Base-by-base conservation (phyloP, 106 monocot species). In the Platanthera zijinensis region DNA sequence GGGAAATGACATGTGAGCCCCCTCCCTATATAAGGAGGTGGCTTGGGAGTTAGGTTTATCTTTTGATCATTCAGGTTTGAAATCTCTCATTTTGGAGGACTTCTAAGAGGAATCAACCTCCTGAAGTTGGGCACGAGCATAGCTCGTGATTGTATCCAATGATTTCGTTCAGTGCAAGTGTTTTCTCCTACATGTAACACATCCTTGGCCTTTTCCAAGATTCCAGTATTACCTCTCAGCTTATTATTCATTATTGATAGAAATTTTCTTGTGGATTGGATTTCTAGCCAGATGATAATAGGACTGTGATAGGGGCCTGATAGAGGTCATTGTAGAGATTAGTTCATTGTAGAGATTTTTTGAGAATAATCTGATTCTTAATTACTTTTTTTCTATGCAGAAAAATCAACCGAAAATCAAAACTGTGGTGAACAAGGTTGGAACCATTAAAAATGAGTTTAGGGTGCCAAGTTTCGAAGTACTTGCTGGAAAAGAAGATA, bases 351-450 rank as follows among this genome's bases (percentile, higher is more conserved):
- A 69, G 51, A n/a, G 66, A 18, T 66, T 51, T 32, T 66, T 30
- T 19, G 32, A 32, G 30, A 25, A 66, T 12, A 18, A 66, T 32
- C 66, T 17, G 47, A 14, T 48, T 70, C 32, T 39, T 78, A 64
- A 39, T 28, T 74, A 70, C 30, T 13, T 74, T 9, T 50, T 84
- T 9, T 71, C 17, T 73, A 57, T 80, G 77, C 84, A 99, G 99
- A 99, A 99, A 84, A 99, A 99, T 85, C 86, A 88, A 75, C 99
- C 99, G 62, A 91, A 82, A 86, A 99, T 99, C 74, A 82, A 85
- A 87, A 99, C 94, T 28, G 88, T 99, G 71, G 92, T 99, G 51
- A 99, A 99, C 75, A 99, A 99, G 79, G 92, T 99, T 79, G 92
- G 99, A 62, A 83, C 84, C 4, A 99, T 99, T 50, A 86, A 84